Base-by-base conservation (phyloP, 2,329 filamentous ascomycete genomes). In the Neofusicoccum sp. region DNA sequence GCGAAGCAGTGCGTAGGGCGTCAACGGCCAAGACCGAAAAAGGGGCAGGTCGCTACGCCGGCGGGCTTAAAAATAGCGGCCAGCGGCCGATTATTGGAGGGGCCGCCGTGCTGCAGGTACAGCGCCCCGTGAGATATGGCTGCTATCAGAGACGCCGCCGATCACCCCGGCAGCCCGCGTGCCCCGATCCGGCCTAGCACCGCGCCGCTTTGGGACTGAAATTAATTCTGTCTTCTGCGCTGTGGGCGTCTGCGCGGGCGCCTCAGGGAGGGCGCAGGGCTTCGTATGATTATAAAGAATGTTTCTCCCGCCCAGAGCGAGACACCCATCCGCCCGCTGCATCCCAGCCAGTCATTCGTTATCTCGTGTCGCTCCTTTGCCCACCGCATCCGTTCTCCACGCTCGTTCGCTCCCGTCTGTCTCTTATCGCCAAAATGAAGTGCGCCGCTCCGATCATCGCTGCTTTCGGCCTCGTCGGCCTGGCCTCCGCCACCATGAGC, bases 401-500 rank as follows among this genome's bases (percentile, higher is more conserved):
- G 20, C 49, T 54, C 51, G 24, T 56, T 43, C 51, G 6, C 36
- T 43, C n/a, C 12, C 8, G 14, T 38, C 40, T 12, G 41, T 51
- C 31, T 30, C 45, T 41, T 43, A 43, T 43, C 38, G 51, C 51
- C 41, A 43, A 38, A 43, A 56, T 56, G 51, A 56, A 56, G 51
- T 56, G 33, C 38, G 8, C 38, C 4, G 38, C 51, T 36, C 26
- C 36, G 16, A 56, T 43, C 51, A 33, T 56, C 51, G 30, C 51
- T 56, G 26, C 30, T 48, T 43, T 60, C 58, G 47, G 44, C 38
- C 28, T 51, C n/a, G 58, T 45, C 44, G 38, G 43, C 47, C 20
- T 54, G 12, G 30, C 54, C 53, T 43, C 30, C 30, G 60, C 60
- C 41, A 58, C 41, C 16, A 58, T 61, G 60, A 45, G 43, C 40